Conservation (phyloP, 768 basidiomycete species). For the Boletus insuetus region DNA sequence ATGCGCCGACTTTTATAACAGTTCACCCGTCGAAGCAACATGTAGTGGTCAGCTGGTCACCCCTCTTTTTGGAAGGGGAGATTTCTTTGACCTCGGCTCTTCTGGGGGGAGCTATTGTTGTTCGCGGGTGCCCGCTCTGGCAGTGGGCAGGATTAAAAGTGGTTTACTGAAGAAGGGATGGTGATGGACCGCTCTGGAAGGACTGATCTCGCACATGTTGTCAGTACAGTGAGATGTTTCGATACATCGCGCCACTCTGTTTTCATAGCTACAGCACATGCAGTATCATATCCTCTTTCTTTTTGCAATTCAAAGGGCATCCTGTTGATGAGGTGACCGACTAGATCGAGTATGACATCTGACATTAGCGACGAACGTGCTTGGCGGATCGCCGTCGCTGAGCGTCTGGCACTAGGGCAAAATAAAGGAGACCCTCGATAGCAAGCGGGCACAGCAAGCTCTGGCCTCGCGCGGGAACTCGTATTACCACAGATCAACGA, state of each 20-base stretch:
- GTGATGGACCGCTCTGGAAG: conserved; percentile 28
- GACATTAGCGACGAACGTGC: conserved; percentile 5
- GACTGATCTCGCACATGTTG: conserved; percentile 26
- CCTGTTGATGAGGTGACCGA: background rate
- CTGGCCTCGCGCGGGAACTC: background rate
- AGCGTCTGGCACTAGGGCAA: conserved; percentile 17
- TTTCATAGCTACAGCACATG: conserved; percentile 24
- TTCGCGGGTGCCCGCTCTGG: conserved; percentile 30
- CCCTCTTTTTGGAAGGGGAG: conserved; percentile 12
- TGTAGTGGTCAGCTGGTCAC: conserved; percentile 8
- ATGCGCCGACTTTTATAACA: conserved; percentile 18
- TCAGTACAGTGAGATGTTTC: conserved; percentile 14
- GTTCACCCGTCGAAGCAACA: conserved; percentile 18
- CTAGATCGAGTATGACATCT: background rate
- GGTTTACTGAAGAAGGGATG: conserved; percentile 21
- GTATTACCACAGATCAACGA: conserved; percentile 9
- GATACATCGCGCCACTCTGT: conserved; percentile 19
- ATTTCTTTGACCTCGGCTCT: conserved; percentile 12
- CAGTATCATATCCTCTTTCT: conserved; percentile 8
- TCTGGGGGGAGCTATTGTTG: conserved; percentile 24
- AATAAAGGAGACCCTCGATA: conserved; percentile 15
- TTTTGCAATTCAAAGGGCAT: conserved; percentile 13
- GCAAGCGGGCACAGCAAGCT: conserved; percentile 7
- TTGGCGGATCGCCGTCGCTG: background rate
- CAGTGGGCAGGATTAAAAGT: conserved; percentile 32